phyloP scores from a whole-genome alignment of 345 rosid genomes.

The Garcia nutans region DNA sequence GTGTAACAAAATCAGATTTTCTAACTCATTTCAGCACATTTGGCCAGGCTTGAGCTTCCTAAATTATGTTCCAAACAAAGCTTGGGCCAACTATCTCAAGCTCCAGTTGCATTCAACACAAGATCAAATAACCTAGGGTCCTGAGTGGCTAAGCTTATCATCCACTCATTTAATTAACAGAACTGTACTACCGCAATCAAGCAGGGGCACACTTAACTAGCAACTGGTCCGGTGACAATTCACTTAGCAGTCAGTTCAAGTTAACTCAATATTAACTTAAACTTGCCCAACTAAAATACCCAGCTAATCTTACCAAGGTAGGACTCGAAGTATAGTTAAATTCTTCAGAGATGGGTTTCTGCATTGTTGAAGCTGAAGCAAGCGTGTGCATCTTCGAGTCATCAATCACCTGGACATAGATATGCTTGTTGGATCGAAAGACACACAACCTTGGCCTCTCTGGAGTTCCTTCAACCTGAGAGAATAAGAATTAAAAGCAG shows the following conservation, averaged over 20 bases:
- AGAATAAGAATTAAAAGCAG: neutral
- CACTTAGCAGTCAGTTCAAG: neutral
- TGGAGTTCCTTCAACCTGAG: slow-evolving; percentile 70
- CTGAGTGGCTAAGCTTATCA: neutral
- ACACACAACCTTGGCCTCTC: slow-evolving; percentile 88
- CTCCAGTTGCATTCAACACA: neutral
- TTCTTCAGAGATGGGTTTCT: slow-evolving; percentile 64
- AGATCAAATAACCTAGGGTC: neutral
- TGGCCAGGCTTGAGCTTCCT: neutral
- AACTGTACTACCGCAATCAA: neutral
- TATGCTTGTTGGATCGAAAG: slow-evolving; percentile 87
- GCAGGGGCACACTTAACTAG: neutral
- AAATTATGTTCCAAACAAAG: neutral
- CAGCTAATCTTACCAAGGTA: slow-evolving; percentile 55
- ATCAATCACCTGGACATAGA: slow-evolving; percentile 91
- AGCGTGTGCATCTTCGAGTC: slow-evolving; percentile 97
- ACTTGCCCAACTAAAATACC: too few species aligned
- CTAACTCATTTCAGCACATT: neutral
- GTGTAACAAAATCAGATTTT: neutral
- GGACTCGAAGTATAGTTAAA: slow-evolving; percentile 68
- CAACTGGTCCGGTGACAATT: neutral
- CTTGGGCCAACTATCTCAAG: neutral
- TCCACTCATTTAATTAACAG: neutral
- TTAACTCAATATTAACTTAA: too few species aligned
- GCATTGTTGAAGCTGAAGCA: slow-evolving; percentile 84